Evolutionary conservation across 2,329 filamentous ascomycete species (phyloP).

Genomic region (Pleoardoris graminearum): DNA sequence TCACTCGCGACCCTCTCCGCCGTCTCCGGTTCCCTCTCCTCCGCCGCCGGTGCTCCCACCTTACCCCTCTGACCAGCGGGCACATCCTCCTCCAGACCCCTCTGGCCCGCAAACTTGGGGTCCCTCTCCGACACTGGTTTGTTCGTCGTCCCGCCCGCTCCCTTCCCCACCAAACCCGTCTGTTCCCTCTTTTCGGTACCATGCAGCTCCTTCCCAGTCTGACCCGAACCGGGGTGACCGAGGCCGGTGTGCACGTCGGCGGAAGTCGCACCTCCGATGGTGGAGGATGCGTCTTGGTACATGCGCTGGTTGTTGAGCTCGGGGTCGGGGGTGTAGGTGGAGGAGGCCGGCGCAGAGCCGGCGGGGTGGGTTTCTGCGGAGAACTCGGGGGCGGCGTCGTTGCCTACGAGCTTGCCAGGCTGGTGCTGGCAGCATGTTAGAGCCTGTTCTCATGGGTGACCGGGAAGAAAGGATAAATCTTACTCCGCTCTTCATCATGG

Average conservation of each 20-base stretch:
- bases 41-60: constrained; percentile 28
- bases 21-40: constrained; percentile 40
- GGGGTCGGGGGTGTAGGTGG: constrained; percentile 52
- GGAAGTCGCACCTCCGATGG: constrained; percentile 56
- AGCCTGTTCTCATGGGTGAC: not conserved
- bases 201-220: constrained; percentile 51
- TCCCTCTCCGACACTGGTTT: constrained; percentile 25
- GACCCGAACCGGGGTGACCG: constrained; percentile 54
- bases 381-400: constrained; percentile 66
- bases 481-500: not conserved
- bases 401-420: constrained; percentile 60
- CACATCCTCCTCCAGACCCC: constrained; percentile 41
- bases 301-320: constrained; percentile 48
- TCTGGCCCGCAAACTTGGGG: constrained; percentile 39
- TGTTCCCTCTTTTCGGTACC: constrained; percentile 54
- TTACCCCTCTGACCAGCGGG: constrained; percentile 35
- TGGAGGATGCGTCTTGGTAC: constrained; percentile 49
- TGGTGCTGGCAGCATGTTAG: constrained; percentile 57
- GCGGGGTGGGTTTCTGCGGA: constrained; percentile 61
- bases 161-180: constrained; percentile 51
- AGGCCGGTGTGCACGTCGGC: constrained; percentile 56
- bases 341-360: constrained; percentile 62
- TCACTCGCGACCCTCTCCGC: constrained; percentile 19
- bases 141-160: constrained; percentile 18
- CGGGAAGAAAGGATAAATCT: not conserved